phyloP scores from a whole-genome alignment of 345 rosid species.

The Citrus glauca region DNA sequence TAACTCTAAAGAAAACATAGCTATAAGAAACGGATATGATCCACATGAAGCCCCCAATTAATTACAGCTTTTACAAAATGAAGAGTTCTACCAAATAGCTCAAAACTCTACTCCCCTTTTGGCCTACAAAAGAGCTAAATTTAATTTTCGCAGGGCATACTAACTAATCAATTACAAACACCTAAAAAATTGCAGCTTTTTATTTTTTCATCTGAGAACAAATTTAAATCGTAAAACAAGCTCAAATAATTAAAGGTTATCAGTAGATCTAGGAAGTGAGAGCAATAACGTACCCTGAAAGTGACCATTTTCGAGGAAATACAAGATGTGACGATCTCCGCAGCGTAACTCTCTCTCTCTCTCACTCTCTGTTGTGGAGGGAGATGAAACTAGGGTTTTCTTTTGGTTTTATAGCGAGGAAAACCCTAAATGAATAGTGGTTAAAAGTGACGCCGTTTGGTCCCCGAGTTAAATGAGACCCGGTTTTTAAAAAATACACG shows the following conservation, averaged over 20 bases:
- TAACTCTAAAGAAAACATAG: neutral
- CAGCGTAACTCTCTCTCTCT: neutral
- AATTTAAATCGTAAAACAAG: neutral
- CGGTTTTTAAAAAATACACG: neutral
- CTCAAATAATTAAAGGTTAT: neutral
- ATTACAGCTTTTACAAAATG: neutral
- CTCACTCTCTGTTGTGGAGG: neutral
- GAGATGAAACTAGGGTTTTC: conserved; percentile 8
- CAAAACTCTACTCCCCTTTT: neutral
- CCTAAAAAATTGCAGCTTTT: neutral
- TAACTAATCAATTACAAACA: neutral
- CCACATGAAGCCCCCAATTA: neutral
- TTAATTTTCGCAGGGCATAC: neutral
- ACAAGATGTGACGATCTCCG: neutral
- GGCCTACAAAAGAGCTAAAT: neutral
- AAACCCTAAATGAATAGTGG: conserved; percentile 8
- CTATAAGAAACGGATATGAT: neutral
- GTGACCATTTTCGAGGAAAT: conserved; percentile 19
- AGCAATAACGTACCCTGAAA: conserved; percentile 12
- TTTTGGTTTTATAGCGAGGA: neutral
- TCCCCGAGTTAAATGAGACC: neutral
- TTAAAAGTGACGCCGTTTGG: neutral
- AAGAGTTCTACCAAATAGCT: neutral
- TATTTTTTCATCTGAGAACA: neutral
- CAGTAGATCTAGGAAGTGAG: neutral